These are phyloP conservation scores for Fusarium domesticum DNA, from an alignment of 2,329 filamentous ascomycete genomes.

Conservation along the genomic window DNA sequence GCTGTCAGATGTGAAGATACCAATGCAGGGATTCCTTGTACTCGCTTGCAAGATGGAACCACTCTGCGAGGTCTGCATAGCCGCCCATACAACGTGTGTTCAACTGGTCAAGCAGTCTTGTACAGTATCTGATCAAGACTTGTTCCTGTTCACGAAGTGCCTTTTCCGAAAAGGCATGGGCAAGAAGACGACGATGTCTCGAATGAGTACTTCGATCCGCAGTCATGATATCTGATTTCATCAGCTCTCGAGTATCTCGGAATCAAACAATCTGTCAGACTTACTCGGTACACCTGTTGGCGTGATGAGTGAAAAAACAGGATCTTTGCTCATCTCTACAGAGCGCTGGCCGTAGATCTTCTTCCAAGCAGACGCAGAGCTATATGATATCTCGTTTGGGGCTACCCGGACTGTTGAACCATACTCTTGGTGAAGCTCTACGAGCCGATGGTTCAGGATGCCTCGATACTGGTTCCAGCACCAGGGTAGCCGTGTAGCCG, in stretches of 20 bases:
- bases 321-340: slow-evolving; percentile 20
- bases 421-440: slow-evolving; percentile 15
- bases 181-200: slow-evolving; percentile 15
- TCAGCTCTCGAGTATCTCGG: neutral
- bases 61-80: slow-evolving; percentile 11
- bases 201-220: slow-evolving; percentile 15
- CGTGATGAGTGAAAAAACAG: slow-evolving; percentile 18
- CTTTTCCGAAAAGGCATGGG: slow-evolving; percentile 21
- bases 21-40: neutral
- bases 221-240: slow-evolving; percentile 16
- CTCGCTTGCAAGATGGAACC: slow-evolving; percentile 20
- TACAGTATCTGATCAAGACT: slow-evolving; percentile 15
- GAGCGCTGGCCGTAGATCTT: slow-evolving; percentile 15
- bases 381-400: slow-evolving; percentile 18
- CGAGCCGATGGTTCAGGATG: slow-evolving; percentile 13
- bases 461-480: slow-evolving; percentile 19
- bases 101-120: slow-evolving; percentile 13
- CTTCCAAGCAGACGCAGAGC: slow-evolving; percentile 16
- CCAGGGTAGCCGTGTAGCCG: slow-evolving; percentile 17
- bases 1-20: neutral
- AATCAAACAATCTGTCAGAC: neutral
- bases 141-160: slow-evolving; percentile 19
- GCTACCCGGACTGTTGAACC: slow-evolving; percentile 17
- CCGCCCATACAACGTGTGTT: slow-evolving; percentile 5
- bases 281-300: slow-evolving; percentile 19